Percentiles rank a stretch among this genome's conserved stretches.
Evolutionary conservation across 2,329 filamentous ascomycete species (phyloP).

Genomic region (Dryadomyces sulphureus): DNA sequence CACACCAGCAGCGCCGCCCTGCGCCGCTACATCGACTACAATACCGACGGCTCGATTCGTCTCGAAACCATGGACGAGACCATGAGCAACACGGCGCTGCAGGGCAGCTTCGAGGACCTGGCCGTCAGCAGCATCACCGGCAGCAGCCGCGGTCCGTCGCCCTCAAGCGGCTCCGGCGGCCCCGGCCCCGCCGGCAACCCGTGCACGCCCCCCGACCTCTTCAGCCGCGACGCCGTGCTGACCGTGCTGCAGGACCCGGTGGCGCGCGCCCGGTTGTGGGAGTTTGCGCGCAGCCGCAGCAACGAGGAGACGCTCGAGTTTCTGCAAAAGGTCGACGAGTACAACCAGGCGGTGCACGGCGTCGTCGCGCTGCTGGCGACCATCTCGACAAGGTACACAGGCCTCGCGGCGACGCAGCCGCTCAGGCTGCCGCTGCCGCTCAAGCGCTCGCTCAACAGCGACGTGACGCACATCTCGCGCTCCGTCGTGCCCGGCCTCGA

Average conservation of each 20-base stretch:
- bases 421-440: constrained; percentile 26
- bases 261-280: constrained; percentile 29
- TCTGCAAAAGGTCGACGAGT: constrained; percentile 31
- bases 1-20: constrained; percentile 28
- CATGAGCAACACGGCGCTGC: background rate
- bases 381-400: constrained; percentile 21
- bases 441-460: constrained; percentile 25
- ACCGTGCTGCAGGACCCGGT: constrained; percentile 32
- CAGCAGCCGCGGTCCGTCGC: background rate
- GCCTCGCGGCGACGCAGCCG: constrained; percentile 23
- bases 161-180: too few relatives aligned
- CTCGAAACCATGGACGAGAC: constrained; percentile 11
- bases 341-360: constrained; percentile 24
- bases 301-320: constrained; percentile 36
- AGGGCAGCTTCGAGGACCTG: constrained; percentile 9
- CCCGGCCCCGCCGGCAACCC: too few relatives aligned
- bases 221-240: constrained; percentile 33
- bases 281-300: constrained; percentile 31
- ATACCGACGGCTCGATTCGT: constrained; percentile 22
- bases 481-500: constrained; percentile 29
- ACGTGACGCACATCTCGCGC: constrained; percentile 29
- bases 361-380: constrained; percentile 22
- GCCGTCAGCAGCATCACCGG: constrained; percentile 6
- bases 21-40: constrained; percentile 31
- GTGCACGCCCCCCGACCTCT: constrained; percentile 25